Evolutionary conservation across 768 basidiomycete genomes (phyloP).

Genomic region (Amanita thiersii): DNA sequence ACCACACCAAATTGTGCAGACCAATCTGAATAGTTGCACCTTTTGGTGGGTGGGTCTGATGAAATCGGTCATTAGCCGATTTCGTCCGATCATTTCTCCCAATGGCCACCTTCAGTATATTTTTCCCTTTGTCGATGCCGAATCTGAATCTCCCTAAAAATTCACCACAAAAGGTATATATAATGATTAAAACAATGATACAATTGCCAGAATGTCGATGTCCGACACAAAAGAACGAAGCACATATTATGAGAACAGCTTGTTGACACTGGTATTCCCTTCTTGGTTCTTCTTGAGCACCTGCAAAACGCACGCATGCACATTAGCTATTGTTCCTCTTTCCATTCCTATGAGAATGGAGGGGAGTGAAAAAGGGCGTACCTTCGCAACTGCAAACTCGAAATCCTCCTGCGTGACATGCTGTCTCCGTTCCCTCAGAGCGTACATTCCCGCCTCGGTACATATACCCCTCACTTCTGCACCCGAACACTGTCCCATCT

Average conservation of each 20-base stretch:
- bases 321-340: too few relatives aligned
- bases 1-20: too few relatives aligned
- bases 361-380: neutral
- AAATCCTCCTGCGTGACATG: slow-evolving; percentile 66
- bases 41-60: too few relatives aligned
- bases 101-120: too few relatives aligned
- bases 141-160: too few relatives aligned
- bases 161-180: neutral
- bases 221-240: slow-evolving; percentile 9
- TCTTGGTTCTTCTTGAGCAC: slow-evolving; percentile 89
- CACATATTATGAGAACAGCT: slow-evolving; percentile 60
- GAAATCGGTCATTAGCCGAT: too few relatives aligned
- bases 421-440: slow-evolving; percentile 87
- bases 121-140: too few relatives aligned
- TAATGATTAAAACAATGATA: neutral
- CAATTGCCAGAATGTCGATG: neutral
- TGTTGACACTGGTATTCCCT: slow-evolving; percentile 80
- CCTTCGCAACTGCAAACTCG: slow-evolving; percentile 12
- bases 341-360: too few relatives aligned
- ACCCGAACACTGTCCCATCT: slow-evolving; percentile 99
- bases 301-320: slow-evolving; percentile 17
- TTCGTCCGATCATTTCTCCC: too few relatives aligned
- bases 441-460: slow-evolving; percentile 75
- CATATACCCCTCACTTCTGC: slow-evolving; percentile 86
- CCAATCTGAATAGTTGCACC: too few relatives aligned